These are phyloP conservation scores for Wilhelminamyces savonicus DNA, from an alignment of 805 yeast species.

Conservation along the genomic window DNA sequence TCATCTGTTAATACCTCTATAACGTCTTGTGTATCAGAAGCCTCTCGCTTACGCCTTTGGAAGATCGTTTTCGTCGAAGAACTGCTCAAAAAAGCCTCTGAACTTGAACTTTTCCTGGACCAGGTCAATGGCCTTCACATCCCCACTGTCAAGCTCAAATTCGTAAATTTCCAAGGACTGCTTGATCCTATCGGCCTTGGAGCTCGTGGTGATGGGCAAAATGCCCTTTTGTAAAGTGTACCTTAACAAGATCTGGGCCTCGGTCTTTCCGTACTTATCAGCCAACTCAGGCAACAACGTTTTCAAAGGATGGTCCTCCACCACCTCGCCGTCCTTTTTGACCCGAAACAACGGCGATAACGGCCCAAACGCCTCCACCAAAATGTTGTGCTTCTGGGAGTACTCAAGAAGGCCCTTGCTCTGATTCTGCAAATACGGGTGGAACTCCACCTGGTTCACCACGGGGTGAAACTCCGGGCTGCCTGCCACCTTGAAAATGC, in stretches of 20 bases:
- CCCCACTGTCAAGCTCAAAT: too few species aligned
- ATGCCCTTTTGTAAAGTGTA: constrained; percentile 35
- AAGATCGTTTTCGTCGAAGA: background rate
- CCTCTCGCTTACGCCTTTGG: background rate
- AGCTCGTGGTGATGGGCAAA: constrained; percentile 71
- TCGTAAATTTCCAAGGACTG: constrained; percentile 39
- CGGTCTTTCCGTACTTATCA: constrained; percentile 34
- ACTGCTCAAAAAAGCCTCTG: background rate
- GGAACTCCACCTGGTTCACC: constrained; percentile 67
- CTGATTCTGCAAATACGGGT: constrained; percentile 60
- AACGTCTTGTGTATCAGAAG: background rate
- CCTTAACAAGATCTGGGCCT: constrained; percentile 13
- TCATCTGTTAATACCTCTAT: background rate
- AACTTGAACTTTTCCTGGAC: too few species aligned
- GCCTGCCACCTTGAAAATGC: constrained; percentile 23
- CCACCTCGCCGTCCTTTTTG: constrained; percentile 18
- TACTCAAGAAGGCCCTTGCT: constrained; percentile 52
- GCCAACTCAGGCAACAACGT: constrained; percentile 33
- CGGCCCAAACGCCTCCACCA: constrained; percentile 53
- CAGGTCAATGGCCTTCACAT: too few species aligned
- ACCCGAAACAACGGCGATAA: constrained; percentile 51
- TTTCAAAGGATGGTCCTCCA: constrained; percentile 19
- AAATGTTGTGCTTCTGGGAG: constrained; percentile 31
- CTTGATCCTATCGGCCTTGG: constrained; percentile 48
- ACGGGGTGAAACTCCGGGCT: constrained; percentile 43